These are phyloP conservation scores for Ogataea saltuana DNA, from an alignment of 805 yeast genomes.

Conservation along the genomic window DNA sequence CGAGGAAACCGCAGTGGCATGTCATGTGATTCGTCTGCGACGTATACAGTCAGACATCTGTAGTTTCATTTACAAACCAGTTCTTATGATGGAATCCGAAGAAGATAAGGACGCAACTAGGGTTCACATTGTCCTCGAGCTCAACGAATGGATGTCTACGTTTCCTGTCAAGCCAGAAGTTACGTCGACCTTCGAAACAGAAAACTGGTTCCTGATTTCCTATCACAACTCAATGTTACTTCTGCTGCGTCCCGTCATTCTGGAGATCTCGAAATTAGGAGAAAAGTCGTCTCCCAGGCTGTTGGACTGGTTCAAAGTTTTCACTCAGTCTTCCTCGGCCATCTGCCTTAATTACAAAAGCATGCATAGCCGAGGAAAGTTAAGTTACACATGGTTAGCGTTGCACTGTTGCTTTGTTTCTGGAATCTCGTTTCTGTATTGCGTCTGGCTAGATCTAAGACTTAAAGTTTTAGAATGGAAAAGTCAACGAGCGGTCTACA, in stretches of 20 bases:
- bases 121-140: conserved; percentile 33
- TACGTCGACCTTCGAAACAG: conserved; percentile 33
- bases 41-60: conserved; percentile 37
- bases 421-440: conserved; percentile 2
- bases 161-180: conserved; percentile 33
- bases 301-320: conserved; percentile 1
- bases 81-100: conserved; percentile 17
- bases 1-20: conserved; percentile 28
- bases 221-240: conserved; percentile 37
- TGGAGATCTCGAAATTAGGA: conserved; percentile 22
- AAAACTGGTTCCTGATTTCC: conserved; percentile 36
- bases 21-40: conserved; percentile 36
- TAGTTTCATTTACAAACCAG: conserved; percentile 36
- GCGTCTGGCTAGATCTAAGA: conserved; percentile 4
- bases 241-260: conserved; percentile 33
- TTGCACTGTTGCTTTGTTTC: conserved; percentile 4
- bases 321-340: conserved; percentile 4
- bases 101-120: conserved; percentile 33
- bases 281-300: neutral
- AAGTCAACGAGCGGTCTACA: conserved; percentile 5
- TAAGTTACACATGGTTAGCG: conserved; percentile 3
- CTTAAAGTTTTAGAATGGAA: conserved; percentile 2
- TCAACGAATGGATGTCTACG: conserved; percentile 36
- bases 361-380: conserved; percentile 4
- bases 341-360: conserved; percentile 5